Evolutionary conservation across 352 stramenopile species (phyloP).

Genomic region (Phytophthora pluvialis): DNA sequence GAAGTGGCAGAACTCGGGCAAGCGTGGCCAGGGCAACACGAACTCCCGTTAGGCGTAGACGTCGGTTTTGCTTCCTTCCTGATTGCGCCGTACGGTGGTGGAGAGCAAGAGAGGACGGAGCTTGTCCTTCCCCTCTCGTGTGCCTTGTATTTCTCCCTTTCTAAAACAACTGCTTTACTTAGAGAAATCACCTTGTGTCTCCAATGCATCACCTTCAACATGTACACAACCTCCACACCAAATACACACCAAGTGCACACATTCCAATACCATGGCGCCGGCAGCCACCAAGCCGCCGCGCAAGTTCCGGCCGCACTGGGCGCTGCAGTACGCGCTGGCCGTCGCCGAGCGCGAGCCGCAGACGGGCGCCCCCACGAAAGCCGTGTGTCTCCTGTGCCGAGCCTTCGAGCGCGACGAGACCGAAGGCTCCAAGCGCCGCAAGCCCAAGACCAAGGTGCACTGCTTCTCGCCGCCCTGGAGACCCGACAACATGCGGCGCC

Average conservation of each 20-base stretch:
- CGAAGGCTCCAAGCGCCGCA: slow-evolving; percentile 30
- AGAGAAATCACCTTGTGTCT: slow-evolving; percentile 10
- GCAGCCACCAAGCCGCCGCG: background rate
- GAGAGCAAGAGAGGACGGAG: slow-evolving; percentile 26
- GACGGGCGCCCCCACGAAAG: slow-evolving; percentile 12
- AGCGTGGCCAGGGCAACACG: slow-evolving; percentile 81
- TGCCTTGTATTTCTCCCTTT: slow-evolving; percentile 39
- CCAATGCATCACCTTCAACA: slow-evolving; percentile 1
- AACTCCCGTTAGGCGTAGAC: slow-evolving; percentile 72
- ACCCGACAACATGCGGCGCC: slow-evolving; percentile 40
- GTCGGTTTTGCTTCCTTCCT: slow-evolving; percentile 21
- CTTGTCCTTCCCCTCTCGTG: slow-evolving; percentile 22
- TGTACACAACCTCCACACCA: background rate
- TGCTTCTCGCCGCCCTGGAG: slow-evolving; percentile 36
- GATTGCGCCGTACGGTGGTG: slow-evolving; percentile 25
- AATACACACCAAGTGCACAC: slow-evolving; percentile 4
- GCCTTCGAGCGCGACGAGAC: slow-evolving; percentile 31
- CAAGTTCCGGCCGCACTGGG: slow-evolving; percentile 26
- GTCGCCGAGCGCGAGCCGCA: slow-evolving; percentile 21
- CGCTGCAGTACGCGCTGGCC: slow-evolving; percentile 28
- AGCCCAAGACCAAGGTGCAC: slow-evolving; percentile 30
- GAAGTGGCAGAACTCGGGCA: slow-evolving; percentile 92
- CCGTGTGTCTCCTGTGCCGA: slow-evolving; percentile 32
- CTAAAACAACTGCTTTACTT: slow-evolving; percentile 42
- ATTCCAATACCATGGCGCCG: background rate